Base-by-base conservation (phyloP, 176 grass and related monocot species). In the Lolium multiflorum region DNA sequence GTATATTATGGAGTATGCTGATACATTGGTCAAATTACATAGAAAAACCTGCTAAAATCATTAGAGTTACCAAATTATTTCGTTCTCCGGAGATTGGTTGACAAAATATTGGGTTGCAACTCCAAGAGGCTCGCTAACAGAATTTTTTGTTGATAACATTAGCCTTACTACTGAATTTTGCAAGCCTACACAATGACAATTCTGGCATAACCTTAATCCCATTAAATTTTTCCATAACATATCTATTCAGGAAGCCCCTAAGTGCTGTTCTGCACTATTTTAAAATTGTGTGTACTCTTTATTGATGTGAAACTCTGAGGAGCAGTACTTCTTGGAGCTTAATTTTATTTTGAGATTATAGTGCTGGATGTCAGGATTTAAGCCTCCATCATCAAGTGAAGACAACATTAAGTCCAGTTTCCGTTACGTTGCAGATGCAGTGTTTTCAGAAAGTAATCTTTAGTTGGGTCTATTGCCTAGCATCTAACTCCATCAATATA, bases 401-500 rank as follows among this genome's bases (percentile, higher is more conserved):
- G 25, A 63, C 35, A 63, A 10, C 0, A 28, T 17, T 25, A 28
- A 52, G 7, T 72, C 52, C 20, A 51, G 54, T 43, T 84, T 12
- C 1, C 10, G 2, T 71, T 54, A 11, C 64, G 44, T 47, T 64
- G 17, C 48, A 46, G 44, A 74, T 80, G 17, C 16, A 24, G 3
- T 83, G 7, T 72, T 4, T 35, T 54, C 16, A 58, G 48, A 59
- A 58, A 81, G 60, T 85, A 77, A 15, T 76, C 25, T 72, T 38
- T 16, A 37, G 25, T 25, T 39, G 13, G 71, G 8, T 26, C 26
- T 21, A 51, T 31, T 51, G 5, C 25, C 25, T 68, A 52, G 41
- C 20, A 24, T 81, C 8, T 68, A 50, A 38, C 21, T 54, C 47
- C 17, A 38, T 68, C 65, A 52, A 54, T 68, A 38, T 68, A 5